Evolutionary conservation across 345 rosid species (phyloP).

Genomic region (Cochlearia excelsa): DNA sequence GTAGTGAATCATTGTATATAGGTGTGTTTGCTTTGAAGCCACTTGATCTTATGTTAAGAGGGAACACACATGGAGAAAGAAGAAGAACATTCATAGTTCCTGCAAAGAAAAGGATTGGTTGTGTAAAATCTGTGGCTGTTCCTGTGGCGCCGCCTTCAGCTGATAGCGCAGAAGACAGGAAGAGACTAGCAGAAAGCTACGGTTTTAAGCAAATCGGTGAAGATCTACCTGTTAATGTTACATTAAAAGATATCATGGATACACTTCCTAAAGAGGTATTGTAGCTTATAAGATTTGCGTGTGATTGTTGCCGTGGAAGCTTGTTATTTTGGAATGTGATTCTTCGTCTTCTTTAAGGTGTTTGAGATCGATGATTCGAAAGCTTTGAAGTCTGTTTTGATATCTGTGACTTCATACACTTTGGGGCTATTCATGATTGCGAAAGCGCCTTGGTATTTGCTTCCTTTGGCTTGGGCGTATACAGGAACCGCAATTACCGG

Average conservation of each 20-base stretch:
- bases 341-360: conserved; percentile 56
- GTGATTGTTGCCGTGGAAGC: neutral
- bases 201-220: conserved; percentile 88
- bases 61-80: conserved; percentile 35
- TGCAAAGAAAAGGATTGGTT: conserved; percentile 34
- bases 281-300: neutral
- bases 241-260: conserved; percentile 66
- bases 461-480: conserved; percentile 97
- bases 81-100: conserved; percentile 32
- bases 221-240: conserved; percentile 74
- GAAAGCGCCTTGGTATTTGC: conserved; percentile 86
- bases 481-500: conserved; percentile 93
- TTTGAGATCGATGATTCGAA: conserved; percentile 81
- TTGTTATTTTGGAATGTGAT: neutral
- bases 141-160: conserved; percentile 58
- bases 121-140: conserved; percentile 59
- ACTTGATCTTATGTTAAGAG: conserved; percentile 42
- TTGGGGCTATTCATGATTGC: conserved; percentile 84
- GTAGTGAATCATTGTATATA: conserved; percentile 28
- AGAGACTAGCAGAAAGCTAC: conserved; percentile 65
- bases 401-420: conserved; percentile 74
- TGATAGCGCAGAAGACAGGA: conserved; percentile 56
- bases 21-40: conserved; percentile 50
- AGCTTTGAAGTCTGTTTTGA: conserved; percentile 83
- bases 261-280: conserved; percentile 82